These are phyloP conservation scores for Alternaria viburni DNA, from an alignment of 2,329 filamentous ascomycete species.

Conservation along the genomic window DNA sequence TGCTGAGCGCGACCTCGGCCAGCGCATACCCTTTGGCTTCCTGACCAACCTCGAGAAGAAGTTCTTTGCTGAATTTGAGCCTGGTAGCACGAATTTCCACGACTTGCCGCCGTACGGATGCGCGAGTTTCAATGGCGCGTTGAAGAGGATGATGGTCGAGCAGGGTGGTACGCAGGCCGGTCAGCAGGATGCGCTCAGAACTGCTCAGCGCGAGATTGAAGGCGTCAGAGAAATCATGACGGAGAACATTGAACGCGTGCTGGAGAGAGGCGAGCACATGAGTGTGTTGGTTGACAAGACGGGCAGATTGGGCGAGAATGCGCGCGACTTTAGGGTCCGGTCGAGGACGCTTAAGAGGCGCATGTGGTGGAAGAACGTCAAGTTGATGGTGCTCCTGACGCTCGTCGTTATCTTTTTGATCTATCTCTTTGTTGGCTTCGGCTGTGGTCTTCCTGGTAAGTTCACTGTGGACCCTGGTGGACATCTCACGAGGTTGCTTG, in stretches of 20 bases:
- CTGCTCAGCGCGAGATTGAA: constrained; percentile 88
- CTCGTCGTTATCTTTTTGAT: constrained; percentile 76
- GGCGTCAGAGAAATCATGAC: constrained; percentile 94
- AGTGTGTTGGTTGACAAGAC: constrained; percentile 97
- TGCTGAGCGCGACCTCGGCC: constrained; percentile 78
- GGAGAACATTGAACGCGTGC: constrained; percentile 86
- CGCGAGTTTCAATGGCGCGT: constrained; percentile 80
- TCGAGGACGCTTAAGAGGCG: constrained; percentile 84
- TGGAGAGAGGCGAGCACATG: constrained; percentile 88
- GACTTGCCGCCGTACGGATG: constrained; percentile 88
- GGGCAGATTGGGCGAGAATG: constrained; percentile 84
- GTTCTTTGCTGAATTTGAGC: constrained; percentile 76
- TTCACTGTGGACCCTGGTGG: background rate
- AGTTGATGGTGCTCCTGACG: constrained; percentile 81
- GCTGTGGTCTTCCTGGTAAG: constrained; percentile 69
- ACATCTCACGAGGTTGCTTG: background rate
- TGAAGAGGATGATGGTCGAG: constrained; percentile 80
- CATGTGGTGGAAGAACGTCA: constrained; percentile 99
- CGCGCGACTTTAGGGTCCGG: constrained; percentile 86
- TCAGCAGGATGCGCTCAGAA: constrained; percentile 80
- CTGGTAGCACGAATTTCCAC: constrained; percentile 72
- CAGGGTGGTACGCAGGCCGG: constrained; percentile 77
- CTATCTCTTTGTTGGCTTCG: constrained; percentile 75
- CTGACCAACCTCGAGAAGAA: constrained; percentile 88
- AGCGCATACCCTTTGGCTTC: constrained; percentile 91